phyloP scores from a whole-genome alignment of 306 rosid species.

The Albizia julibrissin region DNA sequence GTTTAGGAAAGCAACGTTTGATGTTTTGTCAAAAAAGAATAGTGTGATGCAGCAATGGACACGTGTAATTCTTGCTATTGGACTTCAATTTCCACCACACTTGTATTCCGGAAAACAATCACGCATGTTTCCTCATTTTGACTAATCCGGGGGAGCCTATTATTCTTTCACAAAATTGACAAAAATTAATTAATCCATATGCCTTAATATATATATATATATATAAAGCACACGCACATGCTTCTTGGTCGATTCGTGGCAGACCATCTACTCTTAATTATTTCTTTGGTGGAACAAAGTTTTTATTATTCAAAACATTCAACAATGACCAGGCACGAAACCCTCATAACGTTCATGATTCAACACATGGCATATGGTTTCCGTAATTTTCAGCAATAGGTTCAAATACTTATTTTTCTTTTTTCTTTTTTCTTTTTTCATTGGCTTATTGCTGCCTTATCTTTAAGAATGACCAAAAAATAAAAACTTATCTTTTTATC shows the following conservation, averaged over 20 bases:
- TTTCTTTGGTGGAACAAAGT: not conserved
- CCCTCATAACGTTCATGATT: not conserved
- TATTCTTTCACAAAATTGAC: not conserved
- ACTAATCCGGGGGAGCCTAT: not conserved
- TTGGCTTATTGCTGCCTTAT: not conserved
- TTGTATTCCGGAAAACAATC: not conserved
- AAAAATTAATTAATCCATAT: not conserved
- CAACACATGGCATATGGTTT: not conserved
- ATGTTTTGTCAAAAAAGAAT: not conserved
- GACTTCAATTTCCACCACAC: conserved; percentile 28
- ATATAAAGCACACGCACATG: not conserved
- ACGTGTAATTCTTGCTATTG: not conserved
- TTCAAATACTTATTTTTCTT: not conserved
- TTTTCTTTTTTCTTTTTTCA: not conserved
- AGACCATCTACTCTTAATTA: not conserved
- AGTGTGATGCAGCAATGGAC: not conserved
- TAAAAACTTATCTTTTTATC: not conserved
- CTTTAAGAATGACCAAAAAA: not conserved
- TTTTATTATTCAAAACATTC: not conserved
- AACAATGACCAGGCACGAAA: not conserved
- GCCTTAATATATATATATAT: not conserved
- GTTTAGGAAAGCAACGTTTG: not conserved
- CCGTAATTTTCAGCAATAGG: not conserved
- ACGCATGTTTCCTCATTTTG: not conserved
- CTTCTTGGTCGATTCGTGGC: not conserved